phyloP scores from a whole-genome alignment of 805 yeast species.

The Metschnikowia colocasiae region DNA sequence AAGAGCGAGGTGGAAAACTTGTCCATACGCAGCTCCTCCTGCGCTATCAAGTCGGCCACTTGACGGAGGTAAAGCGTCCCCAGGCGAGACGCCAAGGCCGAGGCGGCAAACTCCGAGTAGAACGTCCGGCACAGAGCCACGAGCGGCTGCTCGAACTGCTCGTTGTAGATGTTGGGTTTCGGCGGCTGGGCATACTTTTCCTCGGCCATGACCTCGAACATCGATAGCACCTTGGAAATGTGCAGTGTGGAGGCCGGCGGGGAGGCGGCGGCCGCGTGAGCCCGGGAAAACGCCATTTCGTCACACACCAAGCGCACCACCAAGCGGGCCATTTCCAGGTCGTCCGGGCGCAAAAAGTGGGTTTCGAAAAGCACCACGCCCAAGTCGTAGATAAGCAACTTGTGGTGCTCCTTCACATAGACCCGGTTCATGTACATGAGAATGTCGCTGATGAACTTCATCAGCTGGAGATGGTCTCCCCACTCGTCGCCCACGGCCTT shows the following conservation, averaged over 20 bases:
- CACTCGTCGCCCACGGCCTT: constrained; percentile 46
- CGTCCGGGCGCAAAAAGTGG: constrained; percentile 48
- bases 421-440: constrained; percentile 85
- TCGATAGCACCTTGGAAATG: constrained; percentile 58
- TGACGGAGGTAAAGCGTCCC: constrained; percentile 57
- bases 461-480: constrained; percentile 67
- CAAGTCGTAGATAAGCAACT: constrained; percentile 65
- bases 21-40: constrained; percentile 57
- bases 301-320: constrained; percentile 49
- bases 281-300: constrained; percentile 41
- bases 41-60: constrained; percentile 50
- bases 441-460: constrained; percentile 79
- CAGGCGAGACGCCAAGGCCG: constrained; percentile 35
- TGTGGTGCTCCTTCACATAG: constrained; percentile 65
- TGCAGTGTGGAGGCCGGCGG: constrained; percentile 46
- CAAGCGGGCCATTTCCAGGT: constrained; percentile 48
- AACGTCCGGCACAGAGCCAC: constrained; percentile 52
- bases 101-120: constrained; percentile 47
- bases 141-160: constrained; percentile 64
- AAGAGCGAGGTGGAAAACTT: constrained; percentile 29
- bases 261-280: too few species aligned
- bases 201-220: constrained; percentile 67
- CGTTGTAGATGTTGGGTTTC: constrained; percentile 53
- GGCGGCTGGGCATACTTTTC: constrained; percentile 20
- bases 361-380: constrained; percentile 69